Conservation (phyloP, 768 basidiomycete species). For the Pleurotus eryngii region DNA sequence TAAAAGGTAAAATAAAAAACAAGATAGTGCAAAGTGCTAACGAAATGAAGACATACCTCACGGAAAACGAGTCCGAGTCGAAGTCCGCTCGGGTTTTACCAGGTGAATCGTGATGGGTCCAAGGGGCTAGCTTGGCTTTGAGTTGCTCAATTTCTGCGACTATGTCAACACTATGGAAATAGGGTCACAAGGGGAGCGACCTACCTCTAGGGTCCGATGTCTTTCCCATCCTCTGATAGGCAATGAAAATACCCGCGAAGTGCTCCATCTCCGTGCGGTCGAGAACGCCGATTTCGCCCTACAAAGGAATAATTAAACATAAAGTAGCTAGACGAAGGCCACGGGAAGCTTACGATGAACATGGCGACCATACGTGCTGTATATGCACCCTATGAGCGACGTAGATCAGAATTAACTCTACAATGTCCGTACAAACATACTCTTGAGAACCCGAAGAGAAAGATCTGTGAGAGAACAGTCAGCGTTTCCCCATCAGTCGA, state of each 20-base stretch:
- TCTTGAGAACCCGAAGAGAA: conserved; percentile 75
- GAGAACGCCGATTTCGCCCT: conserved; percentile 73
- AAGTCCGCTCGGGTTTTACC: conserved; percentile 52
- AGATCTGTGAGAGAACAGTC: conserved; percentile 46
- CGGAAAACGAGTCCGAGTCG: conserved; percentile 46
- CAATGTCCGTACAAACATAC: conserved; percentile 27
- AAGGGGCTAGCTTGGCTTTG: conserved; percentile 45
- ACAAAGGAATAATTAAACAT: neutral
- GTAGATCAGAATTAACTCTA: conserved; percentile 1
- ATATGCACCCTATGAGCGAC: conserved; percentile 57
- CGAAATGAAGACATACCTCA: conserved; percentile 46
- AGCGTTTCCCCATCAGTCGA: neutral
- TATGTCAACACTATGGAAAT: conserved; percentile 14
- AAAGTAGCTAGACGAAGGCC: neutral
- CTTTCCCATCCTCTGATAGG: conserved; percentile 62
- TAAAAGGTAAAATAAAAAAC: conserved; percentile 17
- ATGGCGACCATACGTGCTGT: conserved; percentile 72
- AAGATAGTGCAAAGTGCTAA: neutral
- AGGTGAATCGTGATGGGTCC: conserved; percentile 47
- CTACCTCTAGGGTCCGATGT: conserved; percentile 42
- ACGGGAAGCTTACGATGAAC: conserved; percentile 50
- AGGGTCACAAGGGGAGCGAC: neutral
- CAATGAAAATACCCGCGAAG: conserved; percentile 60
- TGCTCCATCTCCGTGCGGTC: conserved; percentile 70
- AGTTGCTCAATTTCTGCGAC: conserved; percentile 34